Conservation (phyloP, 2,329 filamentous ascomycete genomes). For the Aspergillus hortae region DNA sequence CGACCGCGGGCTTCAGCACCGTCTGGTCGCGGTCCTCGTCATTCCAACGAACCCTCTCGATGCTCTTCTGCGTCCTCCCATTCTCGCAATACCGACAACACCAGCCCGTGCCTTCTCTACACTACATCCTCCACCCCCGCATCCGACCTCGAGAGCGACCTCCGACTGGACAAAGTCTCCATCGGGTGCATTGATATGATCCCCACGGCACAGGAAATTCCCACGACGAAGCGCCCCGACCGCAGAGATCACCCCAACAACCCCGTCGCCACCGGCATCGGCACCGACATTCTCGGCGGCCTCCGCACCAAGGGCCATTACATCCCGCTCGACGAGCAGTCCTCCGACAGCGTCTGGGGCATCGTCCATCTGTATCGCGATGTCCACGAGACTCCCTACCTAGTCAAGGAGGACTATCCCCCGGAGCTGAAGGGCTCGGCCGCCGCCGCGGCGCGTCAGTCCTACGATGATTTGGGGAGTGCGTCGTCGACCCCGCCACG, state of each 20-base stretch:
- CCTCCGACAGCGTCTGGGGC: constrained; percentile 83
- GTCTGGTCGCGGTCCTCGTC: constrained; percentile 9
- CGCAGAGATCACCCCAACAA: constrained; percentile 28
- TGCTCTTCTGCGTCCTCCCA: constrained; percentile 2
- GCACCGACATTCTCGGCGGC: constrained; percentile 55
- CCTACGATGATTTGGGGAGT: constrained; percentile 20
- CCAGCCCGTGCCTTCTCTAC: constrained; percentile 15
- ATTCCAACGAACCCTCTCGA: constrained; percentile 10
- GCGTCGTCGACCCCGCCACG: constrained; percentile 6
- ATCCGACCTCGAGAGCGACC: constrained; percentile 52
- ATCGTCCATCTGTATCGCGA: constrained; percentile 93
- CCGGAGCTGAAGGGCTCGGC: constrained; percentile 37
- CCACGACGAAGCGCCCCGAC: constrained; percentile 19
- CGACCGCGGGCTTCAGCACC: constrained; percentile 17
- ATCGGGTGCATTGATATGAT: constrained; percentile 79
- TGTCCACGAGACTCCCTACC: constrained; percentile 64
- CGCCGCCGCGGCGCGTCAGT: constrained; percentile 29
- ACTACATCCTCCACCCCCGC: constrained; percentile 15
- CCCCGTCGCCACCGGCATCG: constrained; percentile 45
- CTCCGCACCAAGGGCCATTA: constrained; percentile 80
- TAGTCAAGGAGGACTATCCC: constrained; percentile 49
- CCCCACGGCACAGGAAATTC: constrained; percentile 24
- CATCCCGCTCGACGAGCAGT: constrained; percentile 64
- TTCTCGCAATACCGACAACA: constrained; percentile 7
- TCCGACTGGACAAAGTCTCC: constrained; percentile 74